Evolutionary conservation across 2,329 filamentous ascomycete species (phyloP), one percentile per base, ranked within the genome.

Genomic region (Falciphora oryzae): DNA sequence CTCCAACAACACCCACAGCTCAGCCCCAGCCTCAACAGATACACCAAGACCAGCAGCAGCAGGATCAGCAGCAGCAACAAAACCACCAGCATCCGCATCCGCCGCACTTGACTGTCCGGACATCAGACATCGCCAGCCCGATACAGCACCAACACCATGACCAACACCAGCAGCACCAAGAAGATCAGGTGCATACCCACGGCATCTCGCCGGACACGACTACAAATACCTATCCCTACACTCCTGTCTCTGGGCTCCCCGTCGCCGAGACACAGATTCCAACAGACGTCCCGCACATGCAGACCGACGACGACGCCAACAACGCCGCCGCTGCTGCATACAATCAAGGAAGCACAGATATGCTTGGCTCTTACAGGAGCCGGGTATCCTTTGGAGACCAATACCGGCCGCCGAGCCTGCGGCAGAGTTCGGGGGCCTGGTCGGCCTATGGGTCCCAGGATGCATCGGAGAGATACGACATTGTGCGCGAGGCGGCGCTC

Each of bases 181-280:
- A 63, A 16, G 38, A 63, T 25, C 61, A 63, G 44, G 32, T 35
- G 29, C 61, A 63, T 29, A 29, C 53, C 56, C 28, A 63, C 29
- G 44, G 66, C 2, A 68, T 73, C 6, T 64, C 72, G 69, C 68
- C 72, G 71, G 69, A 81, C 70, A 63, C 81, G 78, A 66, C 78
- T 84, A 74, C 83, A 76, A 82, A 84, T 74, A 81, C 81, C 59
- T 85, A 85, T 69, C 78, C 79, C 61, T 88, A 85, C 71, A 82
- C 79, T 69, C 80, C 83, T 66, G 80, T 80, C 44, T 50, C 44
- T 80, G 75, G 80, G 79, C 73, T 76, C 64, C 74, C 79, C 61
- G 76, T 79, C 68, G 80, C 80, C 80, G 59, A 61, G 59, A 38
- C 59, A 38, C 59, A 44, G 31, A 31, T 61, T 27, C 59, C 59